Evolutionary conservation across 2,329 filamentous ascomycete genomes (phyloP).

Genomic region (Berkeleyomyces basicola): DNA sequence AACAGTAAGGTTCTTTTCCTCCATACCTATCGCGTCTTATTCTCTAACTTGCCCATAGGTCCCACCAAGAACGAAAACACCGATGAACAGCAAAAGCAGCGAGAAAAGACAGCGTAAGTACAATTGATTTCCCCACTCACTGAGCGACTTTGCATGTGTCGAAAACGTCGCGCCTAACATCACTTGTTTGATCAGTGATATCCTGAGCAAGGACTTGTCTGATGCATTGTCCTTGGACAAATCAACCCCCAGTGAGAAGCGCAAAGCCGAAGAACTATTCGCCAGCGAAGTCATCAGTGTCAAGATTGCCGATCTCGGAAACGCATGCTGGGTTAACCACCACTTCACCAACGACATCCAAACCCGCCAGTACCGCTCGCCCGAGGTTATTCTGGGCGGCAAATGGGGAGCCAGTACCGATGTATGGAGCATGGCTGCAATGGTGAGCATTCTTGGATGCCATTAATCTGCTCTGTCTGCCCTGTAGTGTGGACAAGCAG

Average conservation of each 20-base stretch:
- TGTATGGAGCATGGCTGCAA: slow-evolving; percentile 98
- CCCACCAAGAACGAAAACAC: slow-evolving; percentile 19
- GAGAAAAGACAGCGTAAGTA: slow-evolving; percentile 86
- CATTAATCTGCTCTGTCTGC: no score
- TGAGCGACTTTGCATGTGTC: slow-evolving; percentile 9
- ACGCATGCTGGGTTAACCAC: slow-evolving; percentile 96
- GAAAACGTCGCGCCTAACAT: slow-evolving; percentile 13
- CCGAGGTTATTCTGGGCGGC: slow-evolving; percentile 86
- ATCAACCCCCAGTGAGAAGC: slow-evolving; percentile 43
- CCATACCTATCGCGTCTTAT: neutral
- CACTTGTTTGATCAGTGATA: slow-evolving; percentile 40
- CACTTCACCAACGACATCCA: slow-evolving; percentile 99
- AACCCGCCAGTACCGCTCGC: slow-evolving; percentile 89
- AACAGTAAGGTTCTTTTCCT: slow-evolving; percentile 1
- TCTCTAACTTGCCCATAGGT: neutral
- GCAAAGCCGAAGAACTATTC: slow-evolving; percentile 39
- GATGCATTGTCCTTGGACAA: slow-evolving; percentile 78
- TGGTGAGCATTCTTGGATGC: slow-evolving; percentile 46
- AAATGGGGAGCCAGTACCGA: slow-evolving; percentile 99
- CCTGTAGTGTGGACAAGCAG: no score
- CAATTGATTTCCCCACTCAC: neutral
- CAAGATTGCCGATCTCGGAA: slow-evolving; percentile 96
- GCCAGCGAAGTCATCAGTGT: slow-evolving; percentile 72
- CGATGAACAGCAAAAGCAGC: slow-evolving; percentile 60
- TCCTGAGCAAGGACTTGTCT: slow-evolving; percentile 82